These are phyloP conservation scores for Coemansia sp. DNA, from an alignment of 371 early-diverging fungal species.

Conservation along the genomic window DNA sequence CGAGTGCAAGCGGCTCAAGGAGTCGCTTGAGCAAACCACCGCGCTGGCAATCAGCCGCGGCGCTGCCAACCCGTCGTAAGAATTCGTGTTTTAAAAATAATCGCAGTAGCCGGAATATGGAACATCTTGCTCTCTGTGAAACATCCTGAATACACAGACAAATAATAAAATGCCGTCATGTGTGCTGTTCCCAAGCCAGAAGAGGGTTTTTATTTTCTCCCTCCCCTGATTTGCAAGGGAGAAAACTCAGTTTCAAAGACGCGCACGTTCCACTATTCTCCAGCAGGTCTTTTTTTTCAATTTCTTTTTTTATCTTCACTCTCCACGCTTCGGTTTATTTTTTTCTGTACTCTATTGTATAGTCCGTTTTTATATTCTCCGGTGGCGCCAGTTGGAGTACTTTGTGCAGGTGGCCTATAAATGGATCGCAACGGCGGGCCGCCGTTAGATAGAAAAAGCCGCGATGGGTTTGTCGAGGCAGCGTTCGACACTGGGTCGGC, in stretches of 20 bases:
- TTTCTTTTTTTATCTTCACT: too few species aligned
- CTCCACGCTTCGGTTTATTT: too few species aligned
- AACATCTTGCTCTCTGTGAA: not conserved
- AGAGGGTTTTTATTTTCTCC: too few species aligned
- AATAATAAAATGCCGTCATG: too few species aligned
- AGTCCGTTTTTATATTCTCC: not conserved
- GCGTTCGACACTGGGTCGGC: conserved; percentile 25
- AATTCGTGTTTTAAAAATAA: not conserved
- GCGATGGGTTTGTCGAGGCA: conserved; percentile 30
- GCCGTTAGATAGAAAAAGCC: conserved; percentile 13
- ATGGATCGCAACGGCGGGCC: not conserved
- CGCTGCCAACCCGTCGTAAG: not conserved
- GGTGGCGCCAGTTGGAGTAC: not conserved
- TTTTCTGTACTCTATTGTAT: too few species aligned
- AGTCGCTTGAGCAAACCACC: conserved; percentile 26
- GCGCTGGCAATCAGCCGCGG: conserved; percentile 27
- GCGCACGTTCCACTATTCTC: too few species aligned
- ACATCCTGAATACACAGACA: too few species aligned
- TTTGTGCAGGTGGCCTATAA: not conserved
- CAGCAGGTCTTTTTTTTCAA: too few species aligned
- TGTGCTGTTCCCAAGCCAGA: too few species aligned
- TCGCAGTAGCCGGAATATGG: not conserved
- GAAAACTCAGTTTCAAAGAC: too few species aligned
- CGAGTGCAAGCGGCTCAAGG: conserved; percentile 32
- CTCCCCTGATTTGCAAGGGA: too few species aligned